Conservation (phyloP, 495 filamentous ascomycete species). For the Penicillium arizonense region DNA sequence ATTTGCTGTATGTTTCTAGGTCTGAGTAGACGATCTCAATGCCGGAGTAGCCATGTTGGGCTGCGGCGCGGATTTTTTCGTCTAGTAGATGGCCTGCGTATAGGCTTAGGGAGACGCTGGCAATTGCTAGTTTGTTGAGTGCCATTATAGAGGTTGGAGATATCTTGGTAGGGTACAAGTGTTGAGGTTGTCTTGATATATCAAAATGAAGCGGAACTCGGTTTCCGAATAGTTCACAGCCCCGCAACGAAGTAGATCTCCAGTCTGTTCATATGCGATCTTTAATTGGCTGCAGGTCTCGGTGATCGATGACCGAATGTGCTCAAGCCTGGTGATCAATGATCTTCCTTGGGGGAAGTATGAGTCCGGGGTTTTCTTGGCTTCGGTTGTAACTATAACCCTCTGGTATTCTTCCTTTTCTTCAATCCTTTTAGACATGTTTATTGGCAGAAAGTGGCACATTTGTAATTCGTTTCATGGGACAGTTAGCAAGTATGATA, state of each 20-base stretch:
- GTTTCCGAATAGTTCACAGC: background rate
- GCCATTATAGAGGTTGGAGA: constrained; percentile 44
- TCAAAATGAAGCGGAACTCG: background rate
- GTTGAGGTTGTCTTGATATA: background rate
- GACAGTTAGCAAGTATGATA: too few relatives aligned
- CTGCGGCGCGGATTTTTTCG: constrained; percentile 60
- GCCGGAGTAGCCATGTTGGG: constrained; percentile 57
- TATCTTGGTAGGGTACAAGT: background rate
- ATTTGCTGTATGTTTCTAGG: constrained; percentile 50
- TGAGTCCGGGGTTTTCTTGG: too few relatives aligned
- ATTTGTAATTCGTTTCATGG: too few relatives aligned
- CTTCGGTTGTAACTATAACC: too few relatives aligned
- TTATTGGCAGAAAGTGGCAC: too few relatives aligned
- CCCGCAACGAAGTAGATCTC: background rate
- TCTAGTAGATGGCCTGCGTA: constrained; percentile 57
- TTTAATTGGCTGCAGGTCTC: background rate
- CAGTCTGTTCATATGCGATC: background rate
- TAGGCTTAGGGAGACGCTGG: constrained; percentile 66
- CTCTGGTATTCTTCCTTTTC: too few relatives aligned
- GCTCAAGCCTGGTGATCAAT: too few relatives aligned
- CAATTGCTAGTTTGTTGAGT: constrained; percentile 48
- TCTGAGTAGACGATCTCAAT: constrained; percentile 75
- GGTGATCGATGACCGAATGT: too few relatives aligned
- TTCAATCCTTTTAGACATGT: too few relatives aligned
- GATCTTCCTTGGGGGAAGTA: too few relatives aligned